Conservation (phyloP, 495 filamentous ascomycete genomes). For the Endocarpon pusillum region DNA sequence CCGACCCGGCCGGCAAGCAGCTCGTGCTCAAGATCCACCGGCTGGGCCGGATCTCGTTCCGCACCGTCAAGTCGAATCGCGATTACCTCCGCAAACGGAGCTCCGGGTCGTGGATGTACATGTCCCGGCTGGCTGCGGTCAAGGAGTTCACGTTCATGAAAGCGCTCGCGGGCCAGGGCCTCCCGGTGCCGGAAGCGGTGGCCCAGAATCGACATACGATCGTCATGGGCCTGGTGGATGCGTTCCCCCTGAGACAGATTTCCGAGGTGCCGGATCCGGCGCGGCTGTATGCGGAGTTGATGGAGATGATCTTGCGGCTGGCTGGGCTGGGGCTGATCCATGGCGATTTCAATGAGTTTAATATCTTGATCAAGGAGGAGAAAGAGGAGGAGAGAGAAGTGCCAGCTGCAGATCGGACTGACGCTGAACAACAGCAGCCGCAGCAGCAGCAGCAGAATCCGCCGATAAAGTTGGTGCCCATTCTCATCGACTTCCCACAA, state of each 20-base stretch:
- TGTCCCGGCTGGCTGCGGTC: conserved; percentile 76
- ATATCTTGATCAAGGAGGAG: conserved; percentile 77
- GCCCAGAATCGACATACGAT: conserved; percentile 83
- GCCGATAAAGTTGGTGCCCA: conserved; percentile 35
- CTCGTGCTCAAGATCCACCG: conserved; percentile 83
- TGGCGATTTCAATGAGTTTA: conserved; percentile 99
- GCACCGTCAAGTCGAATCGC: conserved; percentile 83
- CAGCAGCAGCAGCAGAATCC: conserved; percentile 3
- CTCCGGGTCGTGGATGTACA: conserved; percentile 88
- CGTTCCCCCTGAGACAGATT: conserved; percentile 76
- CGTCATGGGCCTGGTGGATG: conserved; percentile 82
- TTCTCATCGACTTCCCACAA: conserved; percentile 95
- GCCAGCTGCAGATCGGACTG: conserved; percentile 10
- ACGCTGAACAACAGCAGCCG: neutral
- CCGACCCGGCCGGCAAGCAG: conserved; percentile 43
- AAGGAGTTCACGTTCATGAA: conserved; percentile 92
- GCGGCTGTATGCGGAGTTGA: conserved; percentile 68
- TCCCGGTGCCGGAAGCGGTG: conserved; percentile 75
- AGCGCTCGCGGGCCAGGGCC: conserved; percentile 61
- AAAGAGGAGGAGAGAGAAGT: conserved; percentile 23
- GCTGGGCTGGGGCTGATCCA: conserved; percentile 87
- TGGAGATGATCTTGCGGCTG: conserved; percentile 67
- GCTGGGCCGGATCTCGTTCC: conserved; percentile 90
- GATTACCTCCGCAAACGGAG: conserved; percentile 80
- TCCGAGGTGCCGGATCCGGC: conserved; percentile 63